Conservation (phyloP, 2,329 filamentous ascomycete genomes). For the Stagonosporopsis tanaceti region DNA sequence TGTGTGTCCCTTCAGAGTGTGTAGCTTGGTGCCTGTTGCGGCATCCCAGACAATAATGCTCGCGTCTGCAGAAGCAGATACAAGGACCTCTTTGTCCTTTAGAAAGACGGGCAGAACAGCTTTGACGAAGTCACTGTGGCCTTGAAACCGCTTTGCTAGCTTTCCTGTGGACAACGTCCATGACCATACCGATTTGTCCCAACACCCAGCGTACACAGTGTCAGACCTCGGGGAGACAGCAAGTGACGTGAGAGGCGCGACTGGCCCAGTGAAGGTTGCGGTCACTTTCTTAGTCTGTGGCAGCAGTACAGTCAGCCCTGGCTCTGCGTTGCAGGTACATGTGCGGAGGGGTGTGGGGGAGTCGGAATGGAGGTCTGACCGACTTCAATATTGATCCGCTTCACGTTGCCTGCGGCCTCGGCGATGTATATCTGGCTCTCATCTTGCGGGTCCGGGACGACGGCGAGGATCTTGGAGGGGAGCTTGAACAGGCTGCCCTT, state of each 20-base stretch:
- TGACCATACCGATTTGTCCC: conserved; percentile 92
- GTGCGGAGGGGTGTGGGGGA: neutral
- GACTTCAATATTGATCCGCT: conserved; percentile 79
- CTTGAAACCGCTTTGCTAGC: conserved; percentile 67
- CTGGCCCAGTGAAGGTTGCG: conserved; percentile 73
- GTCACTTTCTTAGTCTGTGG: conserved; percentile 47
- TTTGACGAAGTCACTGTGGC: conserved; percentile 93
- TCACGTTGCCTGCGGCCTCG: conserved; percentile 83
- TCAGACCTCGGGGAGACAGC: conserved; percentile 39
- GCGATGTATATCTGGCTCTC: conserved; percentile 75
- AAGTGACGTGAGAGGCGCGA: conserved; percentile 70
- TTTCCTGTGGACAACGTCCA: conserved; percentile 66
- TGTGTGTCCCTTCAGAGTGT: conserved; percentile 78
- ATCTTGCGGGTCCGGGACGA: conserved; percentile 71
- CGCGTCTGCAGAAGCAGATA: conserved; percentile 58
- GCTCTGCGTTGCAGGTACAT: neutral
- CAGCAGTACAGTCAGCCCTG: conserved; percentile 20
- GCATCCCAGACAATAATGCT: conserved; percentile 79
- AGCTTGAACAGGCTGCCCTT: conserved; percentile 82
- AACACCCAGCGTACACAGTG: conserved; percentile 84
- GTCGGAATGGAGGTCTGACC: conserved; percentile 53
- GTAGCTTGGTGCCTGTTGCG: conserved; percentile 70
- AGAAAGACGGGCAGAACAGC: conserved; percentile 71
- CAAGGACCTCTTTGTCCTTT: conserved; percentile 63
- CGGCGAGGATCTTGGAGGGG: conserved; percentile 85